phyloP scores from a whole-genome alignment of 768 basidiomycete genomes.

The Mrakia gelida region DNA sequence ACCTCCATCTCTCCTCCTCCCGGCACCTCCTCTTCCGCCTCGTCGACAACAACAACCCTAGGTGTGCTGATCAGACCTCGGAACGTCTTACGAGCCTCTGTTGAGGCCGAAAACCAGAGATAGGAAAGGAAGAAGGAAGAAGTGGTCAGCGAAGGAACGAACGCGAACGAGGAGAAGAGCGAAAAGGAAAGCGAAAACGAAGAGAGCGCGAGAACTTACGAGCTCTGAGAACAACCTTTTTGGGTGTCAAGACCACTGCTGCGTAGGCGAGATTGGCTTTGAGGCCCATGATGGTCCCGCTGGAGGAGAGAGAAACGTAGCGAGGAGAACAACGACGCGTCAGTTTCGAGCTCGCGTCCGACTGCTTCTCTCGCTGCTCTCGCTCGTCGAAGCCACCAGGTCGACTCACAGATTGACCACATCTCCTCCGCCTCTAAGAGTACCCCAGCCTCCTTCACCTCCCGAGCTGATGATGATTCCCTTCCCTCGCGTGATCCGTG shows the following conservation, averaged over 20 bases:
- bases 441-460: constrained; percentile 19
- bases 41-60: neutral
- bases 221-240: constrained; percentile 31
- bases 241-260: constrained; percentile 14
- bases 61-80: constrained; percentile 18
- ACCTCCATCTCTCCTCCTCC: no score
- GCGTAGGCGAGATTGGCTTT: constrained; percentile 15
- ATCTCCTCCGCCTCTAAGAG: constrained; percentile 7
- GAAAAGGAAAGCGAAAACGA: neutral
- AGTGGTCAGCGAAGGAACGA: no score
- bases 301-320: neutral
- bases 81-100: constrained; percentile 21
- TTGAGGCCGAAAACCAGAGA: no score
- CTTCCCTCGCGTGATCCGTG: constrained; percentile 24
- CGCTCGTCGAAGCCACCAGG: neutral
- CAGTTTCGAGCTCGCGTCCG: neutral
- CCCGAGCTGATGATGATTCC: constrained; percentile 29
- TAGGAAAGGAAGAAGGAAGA: no score
- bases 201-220: constrained; percentile 15
- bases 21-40: no score
- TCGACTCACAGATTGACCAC: constrained; percentile 19
- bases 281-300: constrained; percentile 29
- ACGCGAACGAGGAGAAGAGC: neutral
- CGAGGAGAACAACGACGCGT: neutral
- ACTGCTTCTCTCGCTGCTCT: neutral